A percentile compares a stretch with the other conserved stretches of the same genome.
phyloP scores from a whole-genome alignment of 345 rosid species.

The Camelina sativa region DNA sequence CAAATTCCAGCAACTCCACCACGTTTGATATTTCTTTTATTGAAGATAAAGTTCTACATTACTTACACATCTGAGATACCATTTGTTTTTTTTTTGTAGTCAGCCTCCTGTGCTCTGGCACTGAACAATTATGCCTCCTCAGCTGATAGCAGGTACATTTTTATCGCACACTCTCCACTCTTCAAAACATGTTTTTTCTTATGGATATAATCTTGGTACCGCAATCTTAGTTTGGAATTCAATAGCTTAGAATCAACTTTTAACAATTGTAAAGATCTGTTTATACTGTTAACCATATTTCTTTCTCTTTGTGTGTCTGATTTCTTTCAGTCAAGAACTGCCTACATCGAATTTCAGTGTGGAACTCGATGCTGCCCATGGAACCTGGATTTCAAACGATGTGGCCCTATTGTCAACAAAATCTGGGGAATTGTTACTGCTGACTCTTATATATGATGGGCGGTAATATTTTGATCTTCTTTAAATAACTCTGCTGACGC shows the following conservation, averaged over 20 bases:
- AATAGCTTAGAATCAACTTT: slow-evolving; percentile 21
- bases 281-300: slow-evolving; percentile 29
- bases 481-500: slow-evolving; percentile 19
- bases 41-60: slow-evolving; percentile 18
- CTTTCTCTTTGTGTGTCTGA: slow-evolving; percentile 21
- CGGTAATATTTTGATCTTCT: slow-evolving; percentile 55
- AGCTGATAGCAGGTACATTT: slow-evolving; percentile 70
- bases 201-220: slow-evolving; percentile 23
- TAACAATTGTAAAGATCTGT: slow-evolving; percentile 10
- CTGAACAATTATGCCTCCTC: slow-evolving; percentile 82
- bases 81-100: slow-evolving; percentile 59
- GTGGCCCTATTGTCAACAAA: slow-evolving; percentile 90
- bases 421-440: slow-evolving; percentile 83
- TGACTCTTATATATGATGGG: slow-evolving; percentile 93
- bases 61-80: slow-evolving; percentile 17
- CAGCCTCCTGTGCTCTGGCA: slow-evolving; percentile 86
- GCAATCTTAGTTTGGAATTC: slow-evolving; percentile 18
- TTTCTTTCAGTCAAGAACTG: slow-evolving; percentile 78
- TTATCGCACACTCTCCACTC: slow-evolving; percentile 33
- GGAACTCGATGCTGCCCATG: slow-evolving; percentile 97
- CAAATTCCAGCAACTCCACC: slow-evolving; percentile 27
- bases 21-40: not conserved
- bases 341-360: slow-evolving; percentile 83
- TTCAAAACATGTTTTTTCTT: slow-evolving; percentile 19
- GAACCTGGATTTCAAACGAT: slow-evolving; percentile 79